Conservation (phyloP, 179 eudicot species). For the Monotropa hypopitys region DNA sequence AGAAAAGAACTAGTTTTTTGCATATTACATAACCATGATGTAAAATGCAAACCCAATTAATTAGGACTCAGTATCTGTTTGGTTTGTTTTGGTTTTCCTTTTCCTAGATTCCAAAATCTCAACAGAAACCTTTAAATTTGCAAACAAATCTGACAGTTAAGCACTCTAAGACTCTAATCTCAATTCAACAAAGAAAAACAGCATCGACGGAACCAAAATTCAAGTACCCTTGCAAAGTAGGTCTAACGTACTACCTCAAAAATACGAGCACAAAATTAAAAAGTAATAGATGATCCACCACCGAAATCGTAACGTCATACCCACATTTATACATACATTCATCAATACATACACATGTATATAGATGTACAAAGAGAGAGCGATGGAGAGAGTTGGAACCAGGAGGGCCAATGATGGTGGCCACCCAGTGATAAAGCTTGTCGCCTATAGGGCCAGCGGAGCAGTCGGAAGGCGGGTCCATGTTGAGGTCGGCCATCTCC, state of each 20-base stretch:
- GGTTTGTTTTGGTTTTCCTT: no score
- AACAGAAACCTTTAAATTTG: neutral
- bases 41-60: no score
- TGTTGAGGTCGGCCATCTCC: slow-evolving; percentile 66
- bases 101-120: no score
- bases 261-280: neutral
- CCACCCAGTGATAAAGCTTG: slow-evolving; percentile 84
- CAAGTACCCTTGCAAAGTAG: neutral
- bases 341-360: neutral
- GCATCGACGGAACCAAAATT: neutral
- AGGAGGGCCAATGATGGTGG: slow-evolving; percentile 75
- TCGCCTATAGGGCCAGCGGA: slow-evolving; percentile 96
- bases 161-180: neutral
- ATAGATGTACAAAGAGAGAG: neutral
- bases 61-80: no score
- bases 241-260: neutral
- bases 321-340: neutral
- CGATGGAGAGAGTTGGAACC: slow-evolving; percentile 23
- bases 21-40: no score
- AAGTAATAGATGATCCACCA: neutral
- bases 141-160: neutral
- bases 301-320: neutral
- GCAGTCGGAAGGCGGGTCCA: slow-evolving; percentile 60
- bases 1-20: no score
- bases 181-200: neutral